Conservation (phyloP, 345 rosid species). For the Lumnitzera littorea region DNA sequence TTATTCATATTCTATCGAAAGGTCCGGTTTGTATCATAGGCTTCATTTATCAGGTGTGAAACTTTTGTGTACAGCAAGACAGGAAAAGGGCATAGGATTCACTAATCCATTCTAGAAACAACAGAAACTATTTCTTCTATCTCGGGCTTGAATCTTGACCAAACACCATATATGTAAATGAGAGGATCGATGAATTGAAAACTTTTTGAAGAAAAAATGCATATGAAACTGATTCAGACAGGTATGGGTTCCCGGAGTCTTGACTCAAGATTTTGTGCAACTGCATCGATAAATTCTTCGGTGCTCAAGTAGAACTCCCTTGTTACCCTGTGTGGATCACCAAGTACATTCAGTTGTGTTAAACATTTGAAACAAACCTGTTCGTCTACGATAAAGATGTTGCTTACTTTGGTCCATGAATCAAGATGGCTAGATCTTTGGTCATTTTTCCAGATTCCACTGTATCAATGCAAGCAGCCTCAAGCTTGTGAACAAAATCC, state of each 20-base stretch:
- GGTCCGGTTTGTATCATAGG: not conserved
- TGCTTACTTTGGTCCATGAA: slow-evolving; percentile 77
- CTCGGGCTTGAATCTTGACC: too few relatives aligned
- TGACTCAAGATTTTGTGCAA: slow-evolving; percentile 45
- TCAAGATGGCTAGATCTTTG: slow-evolving; percentile 85
- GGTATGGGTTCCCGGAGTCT: slow-evolving; percentile 40
- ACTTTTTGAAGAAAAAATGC: too few relatives aligned
- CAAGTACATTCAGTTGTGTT: not conserved
- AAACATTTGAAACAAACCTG: not conserved
- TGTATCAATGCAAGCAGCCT: slow-evolving; percentile 74
- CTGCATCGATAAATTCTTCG: slow-evolving; percentile 80
- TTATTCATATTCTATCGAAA: not conserved
- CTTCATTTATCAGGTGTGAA: not conserved
- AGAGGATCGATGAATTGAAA: not conserved
- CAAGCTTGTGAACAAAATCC: slow-evolving; percentile 78
- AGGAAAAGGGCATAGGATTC: not conserved
- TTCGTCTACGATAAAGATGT: not conserved
- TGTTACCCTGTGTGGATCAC: slow-evolving; percentile 47
- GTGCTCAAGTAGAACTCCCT: slow-evolving; percentile 71
- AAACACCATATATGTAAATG: not conserved
- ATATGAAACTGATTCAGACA: slow-evolving; percentile 16
- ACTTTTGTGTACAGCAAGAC: not conserved
- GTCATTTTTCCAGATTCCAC: slow-evolving; percentile 94
- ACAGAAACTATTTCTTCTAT: too few relatives aligned
- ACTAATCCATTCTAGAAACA: not conserved